Evolutionary conservation across 202 grass and related monocot genomes (phyloP), one percentile per base, ranked within the genome.

Genomic region (Carex arenaria): DNA sequence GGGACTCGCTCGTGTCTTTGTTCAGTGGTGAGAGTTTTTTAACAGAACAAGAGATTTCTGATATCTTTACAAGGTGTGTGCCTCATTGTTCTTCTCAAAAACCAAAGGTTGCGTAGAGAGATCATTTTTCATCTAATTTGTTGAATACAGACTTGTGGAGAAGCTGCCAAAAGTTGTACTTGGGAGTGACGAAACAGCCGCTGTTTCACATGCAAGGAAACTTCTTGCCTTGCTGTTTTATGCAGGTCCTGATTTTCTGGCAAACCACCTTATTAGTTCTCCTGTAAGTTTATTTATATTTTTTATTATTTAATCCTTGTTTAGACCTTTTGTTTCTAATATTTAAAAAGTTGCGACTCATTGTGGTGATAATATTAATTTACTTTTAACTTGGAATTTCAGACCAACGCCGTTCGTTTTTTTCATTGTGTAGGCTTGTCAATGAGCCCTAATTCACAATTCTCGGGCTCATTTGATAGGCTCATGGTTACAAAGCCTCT

Each of bases 391-490:
- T 54, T 66, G 47, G n/a, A 78, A 81, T 61, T 90, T 51, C 93
- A 98, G 95, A 83, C 87, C 62, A 91, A 83, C 55, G 87, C 91
- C 51, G 52, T 86, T 86, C 86, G 87, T 67, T 86, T 98, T 73
- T 91, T 98, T 85, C 90, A 98, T 81, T 92, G 80, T 90, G 52
- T 98, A 61, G 86, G 84, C 80, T 83, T 92, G 78, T 93, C 86
- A 86, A 79, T 98, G 65, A 92, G 92, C 73, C 93, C 92, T 66
- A 90, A 90, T 84, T 90, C 93, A 55, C 90, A 91, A 49, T 98
- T 92, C 87, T 81, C 89, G 82, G 95, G 95, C 87, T 95, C 95
- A 55, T 90, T 98, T 82, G 87, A 93, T 52, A 98, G 93, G 78
- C 77, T 98, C 63, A 91, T 93, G 77, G 80, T 80, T 57, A 86